A percentile compares a stretch with the other conserved stretches of the same genome.
These are phyloP conservation scores for Plectosphaerella cucumerina DNA, from an alignment of 2,329 filamentous ascomycete genomes.

Conservation along the genomic window DNA sequence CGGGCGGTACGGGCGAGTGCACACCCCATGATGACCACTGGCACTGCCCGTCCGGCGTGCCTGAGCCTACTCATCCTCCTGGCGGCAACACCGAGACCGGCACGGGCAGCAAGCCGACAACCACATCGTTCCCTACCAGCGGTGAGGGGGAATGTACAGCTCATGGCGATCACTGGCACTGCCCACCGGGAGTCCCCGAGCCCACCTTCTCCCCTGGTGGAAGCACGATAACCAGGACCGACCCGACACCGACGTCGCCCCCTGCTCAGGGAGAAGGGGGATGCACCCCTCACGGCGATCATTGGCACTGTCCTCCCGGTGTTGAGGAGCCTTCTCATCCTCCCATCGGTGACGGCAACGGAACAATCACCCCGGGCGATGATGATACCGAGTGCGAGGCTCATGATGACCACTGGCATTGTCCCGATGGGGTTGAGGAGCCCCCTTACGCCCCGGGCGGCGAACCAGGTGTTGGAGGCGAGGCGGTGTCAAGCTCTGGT, in stretches of 20 bases:
- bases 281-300: constrained; percentile 6
- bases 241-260: not conserved
- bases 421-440: constrained; percentile 4
- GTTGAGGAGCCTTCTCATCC: not conserved
- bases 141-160: constrained; percentile 1
- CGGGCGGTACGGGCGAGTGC: no score
- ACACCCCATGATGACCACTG: constrained; percentile 4
- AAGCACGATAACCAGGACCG: not conserved
- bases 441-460: not conserved
- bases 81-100: not conserved
- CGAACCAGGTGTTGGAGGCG: not conserved
- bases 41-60: constrained; percentile 8
- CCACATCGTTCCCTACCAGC: not conserved
- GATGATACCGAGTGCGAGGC: not conserved
- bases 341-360: not conserved
- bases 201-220: constrained; percentile 1
- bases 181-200: constrained; percentile 8
- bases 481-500: no score
- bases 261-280: not conserved
- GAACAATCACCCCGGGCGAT: not conserved
- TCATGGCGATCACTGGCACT: constrained; percentile 10
- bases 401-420: constrained; percentile 8
- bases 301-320: constrained; percentile 9
- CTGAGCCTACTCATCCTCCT: not conserved
- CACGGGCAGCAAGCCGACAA: not conserved